Evolutionary conservation across 305 asterid species (phyloP), one percentile per base, ranked within the genome.

Genomic region (Fraxinus nigra): DNA sequence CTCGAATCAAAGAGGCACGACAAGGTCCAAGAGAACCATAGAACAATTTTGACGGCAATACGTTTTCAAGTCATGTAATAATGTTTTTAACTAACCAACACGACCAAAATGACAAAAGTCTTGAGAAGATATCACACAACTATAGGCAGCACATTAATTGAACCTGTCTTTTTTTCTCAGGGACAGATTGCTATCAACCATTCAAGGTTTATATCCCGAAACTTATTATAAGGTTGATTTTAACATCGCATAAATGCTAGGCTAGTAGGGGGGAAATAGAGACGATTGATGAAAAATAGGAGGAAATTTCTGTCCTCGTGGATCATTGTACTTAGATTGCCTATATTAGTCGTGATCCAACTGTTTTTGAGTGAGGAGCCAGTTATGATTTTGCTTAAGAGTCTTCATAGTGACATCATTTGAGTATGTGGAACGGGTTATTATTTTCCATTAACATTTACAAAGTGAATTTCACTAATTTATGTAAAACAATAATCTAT

Each of bases 401-500:
- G 61, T 75, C 65, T 30, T 69, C 9, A 48, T 3, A 37, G n/a
- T 40, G 20, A 70, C 18, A 7, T 54, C 61, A 16, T 75, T 33
- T 78, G 67, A 56, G 65, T 20, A 70, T 16, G 73, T 28, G 70
- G 37, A 4, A 59, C 24, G 67, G 26, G 61, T 63, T 63, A 24
- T 28, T 9, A 30, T 61, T 33, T 67, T 34, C 54, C 51, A 56
- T 59, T 72, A 82, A 81, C 82, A 67, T 37, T 69, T 77, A 18
- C 26, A 32, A 0, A 28, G 9, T 11, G 32, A 16, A 24, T 78
- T 61, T 77, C 43, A 51, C 56, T 37, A 70, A 63, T 63, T 22
- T 76, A 77, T 34, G 24, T 63, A 34, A 75, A 63, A 56, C 75
- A 32, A 79, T 70, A 74, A 18, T 78, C 16, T 10, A 56, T 74